Conservation (phyloP, 768 basidiomycete species). For the Inosperma sp. region DNA sequence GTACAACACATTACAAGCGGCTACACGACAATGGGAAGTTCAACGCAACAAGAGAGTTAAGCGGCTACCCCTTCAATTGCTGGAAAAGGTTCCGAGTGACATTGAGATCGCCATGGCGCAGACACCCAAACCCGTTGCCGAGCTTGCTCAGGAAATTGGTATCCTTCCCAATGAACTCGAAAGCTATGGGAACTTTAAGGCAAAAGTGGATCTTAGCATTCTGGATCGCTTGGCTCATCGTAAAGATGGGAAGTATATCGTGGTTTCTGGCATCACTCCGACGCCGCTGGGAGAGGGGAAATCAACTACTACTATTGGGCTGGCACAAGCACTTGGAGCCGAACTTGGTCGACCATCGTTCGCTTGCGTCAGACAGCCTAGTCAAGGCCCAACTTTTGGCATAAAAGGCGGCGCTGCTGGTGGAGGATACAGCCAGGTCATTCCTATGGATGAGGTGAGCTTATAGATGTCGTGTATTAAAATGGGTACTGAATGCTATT, state of each 20-base stretch:
- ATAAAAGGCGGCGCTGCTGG: slow-evolving; percentile 99
- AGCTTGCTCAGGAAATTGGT: slow-evolving; percentile 86
- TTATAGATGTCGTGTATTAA: background rate
- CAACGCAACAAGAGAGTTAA: slow-evolving; percentile 62
- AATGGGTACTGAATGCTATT: slow-evolving; percentile 1
- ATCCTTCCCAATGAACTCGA: slow-evolving; percentile 84
- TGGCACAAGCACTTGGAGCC: slow-evolving; percentile 94
- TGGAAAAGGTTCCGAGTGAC: slow-evolving; percentile 89
- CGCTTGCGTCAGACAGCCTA: slow-evolving; percentile 96
- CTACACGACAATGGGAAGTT: slow-evolving; percentile 74
- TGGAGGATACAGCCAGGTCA: slow-evolving; percentile 97
- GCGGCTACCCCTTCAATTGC: slow-evolving; percentile 74
- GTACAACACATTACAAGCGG: slow-evolving; percentile 86
- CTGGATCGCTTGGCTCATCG: slow-evolving; percentile 80
- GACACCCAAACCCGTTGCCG: slow-evolving; percentile 81
- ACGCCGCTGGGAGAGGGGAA: slow-evolving; percentile 98
- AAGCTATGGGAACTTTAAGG: slow-evolving; percentile 93
- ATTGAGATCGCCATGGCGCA: slow-evolving; percentile 96
- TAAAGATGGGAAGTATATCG: slow-evolving; percentile 92
- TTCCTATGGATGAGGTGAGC: slow-evolving; percentile 94
- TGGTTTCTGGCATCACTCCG: slow-evolving; percentile 96
- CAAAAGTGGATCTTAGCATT: slow-evolving; percentile 89
- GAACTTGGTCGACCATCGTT: slow-evolving; percentile 90
- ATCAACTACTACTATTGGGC: slow-evolving; percentile 95
- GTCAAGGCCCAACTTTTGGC: slow-evolving; percentile 97